phyloP scores from a whole-genome alignment of 2,329 filamentous ascomycete species.

The Aspergillus luchuensis region DNA sequence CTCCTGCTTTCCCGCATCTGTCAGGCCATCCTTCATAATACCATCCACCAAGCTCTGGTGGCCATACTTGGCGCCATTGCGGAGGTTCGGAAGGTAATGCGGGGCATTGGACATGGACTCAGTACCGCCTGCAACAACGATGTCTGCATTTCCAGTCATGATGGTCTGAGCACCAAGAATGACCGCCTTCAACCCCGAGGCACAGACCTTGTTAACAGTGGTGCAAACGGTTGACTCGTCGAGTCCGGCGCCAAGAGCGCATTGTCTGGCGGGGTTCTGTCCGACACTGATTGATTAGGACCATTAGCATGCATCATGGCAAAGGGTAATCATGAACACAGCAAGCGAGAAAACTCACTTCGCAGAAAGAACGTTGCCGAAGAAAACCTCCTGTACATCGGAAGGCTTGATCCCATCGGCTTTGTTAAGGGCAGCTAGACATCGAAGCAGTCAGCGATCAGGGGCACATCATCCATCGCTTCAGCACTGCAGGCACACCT shows the following conservation, averaged over 20 bases:
- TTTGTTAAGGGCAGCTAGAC: constrained; percentile 73
- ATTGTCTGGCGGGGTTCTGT: constrained; percentile 94
- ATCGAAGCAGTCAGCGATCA: constrained; percentile 17
- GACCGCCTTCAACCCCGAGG: constrained; percentile 90
- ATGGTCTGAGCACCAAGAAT: constrained; percentile 95
- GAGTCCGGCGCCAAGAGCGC: constrained; percentile 85
- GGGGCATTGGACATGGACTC: constrained; percentile 99
- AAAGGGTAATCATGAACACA: background rate
- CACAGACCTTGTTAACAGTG: constrained; percentile 98
- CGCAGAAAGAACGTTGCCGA: constrained; percentile 96
- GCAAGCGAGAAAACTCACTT: constrained; percentile 61
- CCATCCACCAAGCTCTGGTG: constrained; percentile 87
- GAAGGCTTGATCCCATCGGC: constrained; percentile 83
- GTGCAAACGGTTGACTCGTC: constrained; percentile 78
- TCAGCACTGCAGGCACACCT: constrained; percentile 56
- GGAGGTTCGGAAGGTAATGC: constrained; percentile 88
- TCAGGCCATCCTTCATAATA: constrained; percentile 90
- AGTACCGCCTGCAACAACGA: constrained; percentile 90
- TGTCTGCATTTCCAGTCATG: constrained; percentile 89
- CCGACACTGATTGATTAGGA: constrained; percentile 65
- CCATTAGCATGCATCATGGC: constrained; percentile 17
- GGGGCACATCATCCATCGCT: background rate
- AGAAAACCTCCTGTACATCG: constrained; percentile 94
- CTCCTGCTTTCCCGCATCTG: constrained; percentile 86
- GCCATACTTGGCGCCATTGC: constrained; percentile 90